These are phyloP conservation scores for Akanthomyces lecanii DNA, from an alignment of 2,329 filamentous ascomycete genomes.

Conservation along the genomic window DNA sequence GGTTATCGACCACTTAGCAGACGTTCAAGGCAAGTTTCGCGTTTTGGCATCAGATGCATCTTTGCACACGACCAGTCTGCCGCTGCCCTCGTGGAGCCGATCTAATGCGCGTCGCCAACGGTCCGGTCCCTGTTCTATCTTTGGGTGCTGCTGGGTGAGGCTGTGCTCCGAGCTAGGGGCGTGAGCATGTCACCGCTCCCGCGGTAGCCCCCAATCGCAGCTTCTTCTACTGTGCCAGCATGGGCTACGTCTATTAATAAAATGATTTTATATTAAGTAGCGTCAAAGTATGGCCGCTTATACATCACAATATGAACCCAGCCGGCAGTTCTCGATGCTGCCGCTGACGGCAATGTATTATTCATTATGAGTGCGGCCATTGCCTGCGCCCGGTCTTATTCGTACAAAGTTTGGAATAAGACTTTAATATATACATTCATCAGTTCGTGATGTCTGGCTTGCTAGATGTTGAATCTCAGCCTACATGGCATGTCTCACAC, in stretches of 20 bases:
- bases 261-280: background rate
- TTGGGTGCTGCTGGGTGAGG: constrained; percentile 5
- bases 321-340: background rate
- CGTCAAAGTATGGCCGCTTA: background rate
- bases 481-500: background rate
- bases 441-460: background rate
- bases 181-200: background rate
- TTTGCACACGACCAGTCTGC: background rate
- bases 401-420: background rate
- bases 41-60: too few species aligned
- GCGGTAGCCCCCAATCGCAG: background rate
- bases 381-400: background rate
- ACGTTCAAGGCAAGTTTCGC: too few species aligned
- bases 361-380: background rate
- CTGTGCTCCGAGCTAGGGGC: background rate
- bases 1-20: too few species aligned
- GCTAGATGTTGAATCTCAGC: background rate
- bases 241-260: constrained; percentile 4
- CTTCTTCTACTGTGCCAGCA: background rate
- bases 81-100: background rate
- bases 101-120: background rate
- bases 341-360: background rate
- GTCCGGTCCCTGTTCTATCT: constrained; percentile 4
- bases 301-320: background rate
- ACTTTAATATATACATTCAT: background rate